Conservation (phyloP, 2,329 filamentous ascomycete species). For the Phyllosticta capitalensis region DNA sequence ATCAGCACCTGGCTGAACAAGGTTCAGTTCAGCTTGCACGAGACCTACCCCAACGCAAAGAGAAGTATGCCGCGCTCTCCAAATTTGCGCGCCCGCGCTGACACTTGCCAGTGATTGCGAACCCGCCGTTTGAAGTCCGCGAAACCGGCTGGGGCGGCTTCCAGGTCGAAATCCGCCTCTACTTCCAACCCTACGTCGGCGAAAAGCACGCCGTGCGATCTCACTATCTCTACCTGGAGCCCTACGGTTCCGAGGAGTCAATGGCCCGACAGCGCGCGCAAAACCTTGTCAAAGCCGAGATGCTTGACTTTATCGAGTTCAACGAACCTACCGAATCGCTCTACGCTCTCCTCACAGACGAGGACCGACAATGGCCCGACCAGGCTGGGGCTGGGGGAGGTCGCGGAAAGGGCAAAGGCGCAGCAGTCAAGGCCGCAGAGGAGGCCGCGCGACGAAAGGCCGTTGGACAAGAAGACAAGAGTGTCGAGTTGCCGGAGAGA, state of each 20-base stretch:
- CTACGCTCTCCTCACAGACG: conserved; percentile 74
- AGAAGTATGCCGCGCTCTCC: conserved; percentile 47
- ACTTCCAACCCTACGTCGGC: conserved; percentile 76
- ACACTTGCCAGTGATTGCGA: background rate
- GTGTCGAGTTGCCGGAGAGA: conserved; percentile 9
- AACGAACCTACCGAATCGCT: conserved; percentile 94
- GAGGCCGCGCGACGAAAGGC: background rate
- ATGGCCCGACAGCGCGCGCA: conserved; percentile 48
- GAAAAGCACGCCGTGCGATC: conserved; percentile 96
- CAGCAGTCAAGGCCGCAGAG: conserved; percentile 12
- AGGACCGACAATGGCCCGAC: conserved; percentile 45
- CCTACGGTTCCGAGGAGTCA: conserved; percentile 62
- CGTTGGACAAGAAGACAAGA: conserved; percentile 3
- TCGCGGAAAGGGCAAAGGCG: conserved; percentile 40
- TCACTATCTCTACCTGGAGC: conserved; percentile 83
- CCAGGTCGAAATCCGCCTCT: conserved; percentile 88
- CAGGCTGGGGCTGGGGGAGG: conserved; percentile 27
- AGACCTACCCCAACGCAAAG: conserved; percentile 86
- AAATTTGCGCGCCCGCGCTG: background rate
- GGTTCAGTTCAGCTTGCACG: conserved; percentile 96
- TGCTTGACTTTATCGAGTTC: conserved; percentile 91
- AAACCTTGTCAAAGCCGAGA: conserved; percentile 64
- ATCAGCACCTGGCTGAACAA: conserved; percentile 94
- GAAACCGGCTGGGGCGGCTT: conserved; percentile 99
- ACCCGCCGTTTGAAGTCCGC: conserved; percentile 67